Base-by-base conservation (phyloP, 2,329 filamentous ascomycete genomes). In the Fusarium albosuccineum region DNA sequence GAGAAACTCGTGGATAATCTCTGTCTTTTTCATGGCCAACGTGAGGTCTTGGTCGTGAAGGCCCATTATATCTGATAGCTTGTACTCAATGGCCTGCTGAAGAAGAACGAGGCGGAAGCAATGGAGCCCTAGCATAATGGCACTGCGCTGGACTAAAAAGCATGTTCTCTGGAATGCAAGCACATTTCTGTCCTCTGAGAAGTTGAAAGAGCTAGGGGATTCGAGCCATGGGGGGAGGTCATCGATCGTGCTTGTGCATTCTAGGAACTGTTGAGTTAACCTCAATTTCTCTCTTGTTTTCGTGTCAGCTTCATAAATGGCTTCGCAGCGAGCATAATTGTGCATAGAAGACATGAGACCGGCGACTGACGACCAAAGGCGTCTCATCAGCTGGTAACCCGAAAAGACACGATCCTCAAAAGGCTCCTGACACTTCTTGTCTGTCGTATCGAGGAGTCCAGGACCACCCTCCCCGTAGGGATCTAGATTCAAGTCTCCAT, bases 61-160 rank as follows among this genome's bases (percentile, higher is more conserved):
- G 0, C 44, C 44, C 44, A 34, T 48, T 7, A 34, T 22, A 1
- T 48, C 44, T 1, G 45, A 48, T 14, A 48, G 14, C 1, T 11
- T 16, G 16, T 48, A 48, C 4, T 48, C 45, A 1, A 48, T 48
- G 5, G 45, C 45, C 45, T 48, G 45, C 4, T 48, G 45, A 9
- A 48, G 45, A 33, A 48, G 45, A 2, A 34, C 45, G 33, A 48
- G 45, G 30, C 17, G 30, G n/a, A 48, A 48, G 30, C 45, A 48
- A 6, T 48, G 45, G 17, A 48, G 29, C 8, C 45, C 45, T 11
- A 34, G 13, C 11, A 48, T 48, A 2, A 48, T n/a, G 4, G n/a
- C 29, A 11, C 45, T 48, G 7, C 29, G 45, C 29, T 48, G 45
- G 7, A 48, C 29, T 7, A 34, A 33, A 11, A 48, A 48, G 30